phyloP scores from a whole-genome alignment of 192 early-diverging fungal genomes.

The Thamnidium elegans region DNA sequence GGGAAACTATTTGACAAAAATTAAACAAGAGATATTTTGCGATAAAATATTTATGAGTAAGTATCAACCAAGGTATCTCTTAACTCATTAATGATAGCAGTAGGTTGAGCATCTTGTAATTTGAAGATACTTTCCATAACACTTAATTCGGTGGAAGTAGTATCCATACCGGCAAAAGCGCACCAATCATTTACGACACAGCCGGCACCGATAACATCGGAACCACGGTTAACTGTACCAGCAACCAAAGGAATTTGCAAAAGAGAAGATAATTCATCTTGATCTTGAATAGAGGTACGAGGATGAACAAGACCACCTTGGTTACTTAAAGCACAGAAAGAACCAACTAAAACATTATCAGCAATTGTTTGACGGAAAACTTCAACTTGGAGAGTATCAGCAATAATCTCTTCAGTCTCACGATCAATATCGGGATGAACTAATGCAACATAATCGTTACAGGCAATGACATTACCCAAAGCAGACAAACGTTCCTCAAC shows the following conservation, averaged over 20 bases:
- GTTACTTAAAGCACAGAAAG: conserved; percentile 94
- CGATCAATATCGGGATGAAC: conserved; percentile 98
- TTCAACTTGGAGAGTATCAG: conserved; percentile 95
- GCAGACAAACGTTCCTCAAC: conserved; percentile 97
- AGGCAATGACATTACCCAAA: conserved; percentile 98
- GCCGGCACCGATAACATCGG: conserved; percentile 94
- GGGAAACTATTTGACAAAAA: no score
- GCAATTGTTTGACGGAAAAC: conserved; percentile 98
- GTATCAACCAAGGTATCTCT: conserved; percentile 91
- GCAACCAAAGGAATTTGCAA: conserved; percentile 97
- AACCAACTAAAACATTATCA: conserved; percentile 94
- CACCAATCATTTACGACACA: conserved; percentile 98
- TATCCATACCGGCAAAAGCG: conserved; percentile 96
- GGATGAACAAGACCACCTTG: conserved; percentile 97
- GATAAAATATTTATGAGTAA: conserved; percentile 50
- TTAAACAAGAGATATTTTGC: no score
- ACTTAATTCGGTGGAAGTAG: conserved; percentile 92
- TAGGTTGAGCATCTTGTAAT: conserved; percentile 87
- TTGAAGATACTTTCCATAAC: conserved; percentile 99
- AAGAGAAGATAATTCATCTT: conserved; percentile 96
- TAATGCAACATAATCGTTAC: conserved; percentile 98
- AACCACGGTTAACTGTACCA: conserved; percentile 98
- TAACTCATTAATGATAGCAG: conserved; percentile 90
- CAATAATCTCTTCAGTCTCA: conserved; percentile 99
- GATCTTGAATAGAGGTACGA: conserved; percentile 91